These are phyloP conservation scores for Cyclotella sp. DNA, from an alignment of 108 stramenopile genomes.

Conservation along the genomic window DNA sequence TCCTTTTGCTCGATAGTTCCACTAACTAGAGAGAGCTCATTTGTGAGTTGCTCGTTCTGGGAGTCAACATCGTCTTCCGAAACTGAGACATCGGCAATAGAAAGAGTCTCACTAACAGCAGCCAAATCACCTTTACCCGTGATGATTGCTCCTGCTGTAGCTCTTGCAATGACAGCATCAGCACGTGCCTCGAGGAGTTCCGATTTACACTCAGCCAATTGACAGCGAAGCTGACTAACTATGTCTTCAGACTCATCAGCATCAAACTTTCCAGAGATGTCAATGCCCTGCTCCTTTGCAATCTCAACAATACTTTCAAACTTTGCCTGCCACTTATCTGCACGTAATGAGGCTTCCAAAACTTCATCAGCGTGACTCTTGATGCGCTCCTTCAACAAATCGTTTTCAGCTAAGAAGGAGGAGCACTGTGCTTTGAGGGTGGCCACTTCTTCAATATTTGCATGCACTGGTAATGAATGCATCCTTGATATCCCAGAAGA, in stretches of 20 bases:
- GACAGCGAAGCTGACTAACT: conserved; percentile 38
- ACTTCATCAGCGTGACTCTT: conserved; percentile 46
- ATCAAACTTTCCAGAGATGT: conserved; percentile 25
- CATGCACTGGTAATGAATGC: not conserved
- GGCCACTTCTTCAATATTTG: conserved; percentile 36
- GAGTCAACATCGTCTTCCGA: conserved; percentile 33
- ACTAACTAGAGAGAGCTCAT: conserved; percentile 56
- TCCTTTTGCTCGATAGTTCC: conserved; percentile 67
- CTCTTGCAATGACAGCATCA: conserved; percentile 59
- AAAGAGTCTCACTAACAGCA: conserved; percentile 12
- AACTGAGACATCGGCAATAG: conserved; percentile 7
- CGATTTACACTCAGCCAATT: conserved; percentile 49
- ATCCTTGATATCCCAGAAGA: not conserved
- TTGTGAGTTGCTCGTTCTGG: conserved; percentile 47
- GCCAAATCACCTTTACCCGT: conserved; percentile 42
- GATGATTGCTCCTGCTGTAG: conserved; percentile 60
- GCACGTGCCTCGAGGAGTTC: conserved; percentile 49
- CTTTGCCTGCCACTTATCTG: conserved; percentile 60
- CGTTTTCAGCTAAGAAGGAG: conserved; percentile 52
- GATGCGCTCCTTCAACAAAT: conserved; percentile 37
- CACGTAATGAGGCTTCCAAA: conserved; percentile 56
- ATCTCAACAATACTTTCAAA: conserved; percentile 37
- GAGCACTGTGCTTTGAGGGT: conserved; percentile 50
- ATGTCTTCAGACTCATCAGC: conserved; percentile 26
- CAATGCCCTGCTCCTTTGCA: conserved; percentile 44